Evolutionary conservation across 108 stramenopile species (phyloP).

Genomic region (Aurantiochytrium sp.): DNA sequence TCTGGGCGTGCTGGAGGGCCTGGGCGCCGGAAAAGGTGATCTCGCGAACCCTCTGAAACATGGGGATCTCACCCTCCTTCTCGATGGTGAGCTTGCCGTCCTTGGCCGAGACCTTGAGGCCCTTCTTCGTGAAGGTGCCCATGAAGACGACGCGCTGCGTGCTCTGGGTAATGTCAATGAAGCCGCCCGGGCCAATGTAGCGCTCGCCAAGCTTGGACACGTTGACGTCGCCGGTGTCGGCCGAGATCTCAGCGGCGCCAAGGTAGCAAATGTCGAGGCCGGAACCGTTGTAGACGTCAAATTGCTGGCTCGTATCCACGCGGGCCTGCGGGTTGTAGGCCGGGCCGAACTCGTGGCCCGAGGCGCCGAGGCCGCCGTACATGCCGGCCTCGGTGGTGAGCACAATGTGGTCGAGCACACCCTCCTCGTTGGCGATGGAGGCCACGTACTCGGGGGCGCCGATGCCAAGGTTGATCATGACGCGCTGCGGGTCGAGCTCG

Average conservation of each 20-base stretch:
- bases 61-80: slow-evolving; percentile 64
- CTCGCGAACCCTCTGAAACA: slow-evolving; percentile 68
- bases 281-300: slow-evolving; percentile 72
- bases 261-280: slow-evolving; percentile 64
- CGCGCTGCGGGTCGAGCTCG: slow-evolving; percentile 54
- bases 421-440: slow-evolving; percentile 69
- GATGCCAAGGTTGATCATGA: slow-evolving; percentile 70
- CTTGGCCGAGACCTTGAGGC: slow-evolving; percentile 54
- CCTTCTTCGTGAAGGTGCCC: slow-evolving; percentile 66
- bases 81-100: slow-evolving; percentile 56
- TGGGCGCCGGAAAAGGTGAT: slow-evolving; percentile 68
- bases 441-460: slow-evolving; percentile 75
- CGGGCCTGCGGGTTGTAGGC: slow-evolving; percentile 63
- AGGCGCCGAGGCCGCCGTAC: slow-evolving; percentile 66
- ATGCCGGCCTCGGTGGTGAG: slow-evolving; percentile 72
- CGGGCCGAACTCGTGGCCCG: slow-evolving; percentile 70
- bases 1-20: slow-evolving; percentile 67
- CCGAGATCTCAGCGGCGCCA: slow-evolving; percentile 65
- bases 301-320: slow-evolving; percentile 72
- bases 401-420: slow-evolving; percentile 58
- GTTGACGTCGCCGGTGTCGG: slow-evolving; percentile 66
- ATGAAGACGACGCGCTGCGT: slow-evolving; percentile 61
- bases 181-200: slow-evolving; percentile 72
- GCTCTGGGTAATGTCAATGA: slow-evolving; percentile 71
- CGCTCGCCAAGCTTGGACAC: slow-evolving; percentile 64